phyloP scores from a whole-genome alignment of 768 basidiomycete genomes.

The Auriscalpium vulgare region DNA sequence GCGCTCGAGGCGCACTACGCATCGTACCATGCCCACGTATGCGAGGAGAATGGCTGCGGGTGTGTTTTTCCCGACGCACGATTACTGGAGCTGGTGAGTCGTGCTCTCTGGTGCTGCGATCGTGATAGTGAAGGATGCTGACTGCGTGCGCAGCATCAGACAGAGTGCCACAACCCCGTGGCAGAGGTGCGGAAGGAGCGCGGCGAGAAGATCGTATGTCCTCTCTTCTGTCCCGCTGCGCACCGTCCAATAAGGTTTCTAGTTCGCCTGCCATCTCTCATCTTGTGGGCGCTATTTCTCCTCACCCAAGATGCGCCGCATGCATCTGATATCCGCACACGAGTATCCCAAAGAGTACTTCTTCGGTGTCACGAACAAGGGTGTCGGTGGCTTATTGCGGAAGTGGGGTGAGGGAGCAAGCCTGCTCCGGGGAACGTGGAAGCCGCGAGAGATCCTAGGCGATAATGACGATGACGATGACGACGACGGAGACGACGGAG shows the following conservation, averaged over 20 bases:
- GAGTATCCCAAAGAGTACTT: constrained; percentile 86
- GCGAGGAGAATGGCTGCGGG: constrained; percentile 58
- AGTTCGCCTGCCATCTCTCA: constrained; percentile 77
- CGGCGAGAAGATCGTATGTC: constrained; percentile 77
- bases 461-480: constrained; percentile 16
- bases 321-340: constrained; percentile 78
- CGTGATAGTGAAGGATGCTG: constrained; percentile 1
- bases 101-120: neutral
- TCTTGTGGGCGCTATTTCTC: constrained; percentile 53
- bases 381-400: constrained; percentile 71
- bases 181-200: constrained; percentile 68
- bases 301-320: constrained; percentile 66
- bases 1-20: constrained; percentile 83
- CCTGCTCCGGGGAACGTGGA: constrained; percentile 70
- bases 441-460: constrained; percentile 28
- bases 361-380: constrained; percentile 88
- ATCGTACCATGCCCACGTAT: constrained; percentile 77
- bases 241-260: neutral
- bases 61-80: constrained; percentile 82
- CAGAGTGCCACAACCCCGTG: constrained; percentile 84
- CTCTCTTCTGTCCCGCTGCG: constrained; percentile 5
- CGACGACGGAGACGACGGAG: constrained; percentile 13
- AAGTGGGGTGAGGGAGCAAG: constrained; percentile 83
- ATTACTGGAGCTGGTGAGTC: constrained; percentile 63
- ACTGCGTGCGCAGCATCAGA: constrained; percentile 51